A percentile compares a stretch with the other conserved stretches of the same genome.
Evolutionary conservation across 2,329 filamentous ascomycete genomes (phyloP).

Genomic region (Aspergillus transmontanensis): DNA sequence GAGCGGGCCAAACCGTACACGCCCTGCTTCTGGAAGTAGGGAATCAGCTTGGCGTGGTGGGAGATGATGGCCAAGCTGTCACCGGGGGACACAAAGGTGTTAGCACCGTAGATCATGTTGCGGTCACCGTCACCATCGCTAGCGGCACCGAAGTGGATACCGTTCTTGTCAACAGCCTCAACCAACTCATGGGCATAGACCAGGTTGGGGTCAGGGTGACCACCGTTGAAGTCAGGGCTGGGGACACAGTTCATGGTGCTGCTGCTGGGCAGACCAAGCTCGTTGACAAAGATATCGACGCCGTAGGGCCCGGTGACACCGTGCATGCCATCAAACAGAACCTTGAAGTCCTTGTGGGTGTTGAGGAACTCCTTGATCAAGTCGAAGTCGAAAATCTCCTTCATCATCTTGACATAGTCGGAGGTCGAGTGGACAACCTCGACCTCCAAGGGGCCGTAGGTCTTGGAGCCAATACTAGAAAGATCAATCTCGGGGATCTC

Average conservation of each 20-base stretch:
- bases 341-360: constrained; percentile 87
- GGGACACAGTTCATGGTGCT: constrained; percentile 91
- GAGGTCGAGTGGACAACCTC: constrained; percentile 91
- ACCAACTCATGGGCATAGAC: constrained; percentile 96
- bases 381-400: constrained; percentile 97
- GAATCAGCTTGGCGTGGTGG: constrained; percentile 93
- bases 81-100: constrained; percentile 93
- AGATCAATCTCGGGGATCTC: constrained; percentile 87
- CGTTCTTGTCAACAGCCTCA: constrained; percentile 85
- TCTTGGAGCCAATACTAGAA: constrained; percentile 76
- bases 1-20: constrained; percentile 93
- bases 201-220: constrained; percentile 96
- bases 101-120: constrained; percentile 99
- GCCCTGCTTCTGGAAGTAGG: constrained; percentile 97
- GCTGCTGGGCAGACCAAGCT: constrained; percentile 77
- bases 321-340: constrained; percentile 91
- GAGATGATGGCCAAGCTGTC: constrained; percentile 98
- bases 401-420: constrained; percentile 93
- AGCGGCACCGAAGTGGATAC: constrained; percentile 93
- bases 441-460: constrained; percentile 84
- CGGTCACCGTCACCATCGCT: constrained; percentile 97
- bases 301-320: constrained; percentile 97
- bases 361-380: constrained; percentile 93
- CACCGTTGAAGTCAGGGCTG: constrained; percentile 92
- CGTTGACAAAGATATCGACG: constrained; percentile 89